Evolutionary conservation across 177 flowering plant genomes (phyloP), one percentile per base, ranked within the genome.

Genomic region (Tripterygium wilfordii): DNA sequence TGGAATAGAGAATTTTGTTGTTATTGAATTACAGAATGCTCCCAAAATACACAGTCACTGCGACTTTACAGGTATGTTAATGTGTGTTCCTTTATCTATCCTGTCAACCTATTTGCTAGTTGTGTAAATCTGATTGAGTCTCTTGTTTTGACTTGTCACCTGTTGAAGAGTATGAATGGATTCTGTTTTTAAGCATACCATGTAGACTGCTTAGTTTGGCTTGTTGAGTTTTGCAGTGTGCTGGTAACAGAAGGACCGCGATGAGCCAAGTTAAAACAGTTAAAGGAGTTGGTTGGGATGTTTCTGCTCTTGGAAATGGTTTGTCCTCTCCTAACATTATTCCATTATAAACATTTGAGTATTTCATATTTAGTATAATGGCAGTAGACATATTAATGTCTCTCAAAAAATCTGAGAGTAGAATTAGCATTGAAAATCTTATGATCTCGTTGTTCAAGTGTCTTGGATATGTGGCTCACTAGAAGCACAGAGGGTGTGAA

Each of bases 211-310:
- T 12, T 15, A 25, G 32, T 48, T 32, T 57, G 47, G 48, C 6
- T 47, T 41, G 41, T 41, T 49, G 36, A 14, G 31, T 46, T 57
- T 29, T 37, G 14, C 66, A 92, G 99, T 94, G 99, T 74, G 99
- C 99, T 57, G 99, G 99, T 30, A 94, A 94, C 58, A 74, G 99
- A 53, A 80, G 99, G 70, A 94, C 96, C 15, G 97, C 99, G 21
- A 94, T 94, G 99, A 94, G 97, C 73, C 72, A 82, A 42, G 66
- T 45, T 25, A 76, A 60, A 57, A 78, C 64, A 50, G 99, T 92
- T 51, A 86, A 62, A 65, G 99, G 97, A 63, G 96, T 92, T 63
- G 99, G 99, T 40, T 92, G 99, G 99, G 96, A 81, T 70, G 70
- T 89, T 60, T 60, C 89, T 65, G 97, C 97, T 25, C 25, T 94